Evolutionary conservation across 352 stramenopile species (phyloP).

Genomic region (Thraustochytrium striatum): DNA sequence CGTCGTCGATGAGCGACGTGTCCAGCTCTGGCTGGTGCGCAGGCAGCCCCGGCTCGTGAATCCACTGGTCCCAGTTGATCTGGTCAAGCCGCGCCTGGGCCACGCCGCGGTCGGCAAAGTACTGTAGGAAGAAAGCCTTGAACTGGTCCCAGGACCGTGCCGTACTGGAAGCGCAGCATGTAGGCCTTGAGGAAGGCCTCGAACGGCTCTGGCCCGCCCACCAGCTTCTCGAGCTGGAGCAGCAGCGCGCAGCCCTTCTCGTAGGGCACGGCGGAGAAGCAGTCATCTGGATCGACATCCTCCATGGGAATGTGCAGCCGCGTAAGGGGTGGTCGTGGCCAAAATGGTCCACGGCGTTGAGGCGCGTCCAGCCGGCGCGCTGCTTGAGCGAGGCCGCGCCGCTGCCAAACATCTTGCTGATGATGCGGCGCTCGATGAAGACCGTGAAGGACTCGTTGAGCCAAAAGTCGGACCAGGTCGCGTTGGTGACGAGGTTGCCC

Average conservation of each 20-base stretch:
- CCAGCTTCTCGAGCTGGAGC: conserved; percentile 65
- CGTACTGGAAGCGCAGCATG: conserved; percentile 77
- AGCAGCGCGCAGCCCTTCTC: conserved; percentile 82
- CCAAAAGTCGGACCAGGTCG: conserved; percentile 92
- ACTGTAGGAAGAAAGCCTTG: conserved; percentile 63
- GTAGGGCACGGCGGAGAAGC: conserved; percentile 89
- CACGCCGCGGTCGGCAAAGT: not conserved
- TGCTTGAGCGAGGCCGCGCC: conserved; percentile 20
- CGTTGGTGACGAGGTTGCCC: conserved; percentile 94
- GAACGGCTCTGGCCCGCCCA: conserved; percentile 65
- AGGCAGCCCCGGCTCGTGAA: conserved; percentile 60
- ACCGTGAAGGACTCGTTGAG: conserved; percentile 91
- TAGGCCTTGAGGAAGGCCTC: conserved; percentile 84
- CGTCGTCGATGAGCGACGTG: conserved; percentile 27
- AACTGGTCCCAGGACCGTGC: conserved; percentile 74
- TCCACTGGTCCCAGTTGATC: conserved; percentile 90
- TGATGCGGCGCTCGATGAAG: conserved; percentile 95
- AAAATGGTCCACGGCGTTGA: conserved; percentile 60
- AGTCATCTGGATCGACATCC: conserved; percentile 89
- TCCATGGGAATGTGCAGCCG: conserved; percentile 74
- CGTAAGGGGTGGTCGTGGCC: conserved; percentile 71
- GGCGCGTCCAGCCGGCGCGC: conserved; percentile 57
- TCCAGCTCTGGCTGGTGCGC: conserved; percentile 33
- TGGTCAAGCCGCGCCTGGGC: conserved; percentile 56
- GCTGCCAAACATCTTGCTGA: conserved; percentile 58